These are phyloP conservation scores for Saturnispora quitensis DNA, from an alignment of 805 yeast species.

Conservation along the genomic window DNA sequence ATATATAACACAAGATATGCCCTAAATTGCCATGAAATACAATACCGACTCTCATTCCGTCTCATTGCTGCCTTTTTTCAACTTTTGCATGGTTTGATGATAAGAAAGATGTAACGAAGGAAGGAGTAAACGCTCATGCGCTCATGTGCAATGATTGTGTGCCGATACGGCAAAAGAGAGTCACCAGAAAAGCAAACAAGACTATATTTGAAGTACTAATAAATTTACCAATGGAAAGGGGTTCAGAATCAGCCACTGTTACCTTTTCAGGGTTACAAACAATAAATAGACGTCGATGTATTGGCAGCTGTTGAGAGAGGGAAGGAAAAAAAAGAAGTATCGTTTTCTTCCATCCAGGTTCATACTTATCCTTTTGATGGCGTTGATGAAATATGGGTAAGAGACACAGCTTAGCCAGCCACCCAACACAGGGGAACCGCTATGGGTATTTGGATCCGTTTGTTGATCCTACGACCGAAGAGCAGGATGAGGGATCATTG, in stretches of 20 bases:
- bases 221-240: neutral
- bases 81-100: neutral
- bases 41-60: neutral
- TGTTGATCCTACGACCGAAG: neutral
- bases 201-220: too few species aligned
- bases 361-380: neutral
- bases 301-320: neutral
- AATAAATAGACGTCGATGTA: neutral
- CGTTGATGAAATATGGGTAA: neutral
- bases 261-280: neutral
- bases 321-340: neutral
- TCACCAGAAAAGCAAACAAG: too few species aligned
- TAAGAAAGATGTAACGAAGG: neutral
- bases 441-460: constrained; percentile 7
- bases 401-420: neutral
- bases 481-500: neutral
- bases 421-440: neutral
- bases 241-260: neutral
- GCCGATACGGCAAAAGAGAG: too few species aligned
- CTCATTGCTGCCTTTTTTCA: neutral
- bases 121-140: neutral
- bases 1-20: neutral
- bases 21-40: neutral
- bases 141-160: neutral
- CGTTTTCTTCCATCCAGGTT: neutral